Base-by-base conservation (phyloP, 139 green algal species). In the Deuterostichococcus epilithicus region DNA sequence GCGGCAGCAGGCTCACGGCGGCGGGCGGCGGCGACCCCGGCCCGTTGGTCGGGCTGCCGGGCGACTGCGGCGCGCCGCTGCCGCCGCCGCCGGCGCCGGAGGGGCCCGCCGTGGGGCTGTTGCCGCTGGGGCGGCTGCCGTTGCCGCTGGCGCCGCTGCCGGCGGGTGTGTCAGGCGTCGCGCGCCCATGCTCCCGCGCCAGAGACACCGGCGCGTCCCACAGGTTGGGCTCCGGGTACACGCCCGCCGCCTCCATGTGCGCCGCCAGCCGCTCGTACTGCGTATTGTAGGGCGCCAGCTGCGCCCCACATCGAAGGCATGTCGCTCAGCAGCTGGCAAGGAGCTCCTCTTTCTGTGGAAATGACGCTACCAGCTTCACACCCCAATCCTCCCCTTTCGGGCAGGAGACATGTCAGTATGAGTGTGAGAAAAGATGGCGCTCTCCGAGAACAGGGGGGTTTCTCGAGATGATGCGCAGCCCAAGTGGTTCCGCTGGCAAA, bases 211-310 rank as follows among this genome's bases (percentile, higher is more conserved):
- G 88, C 22, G 65, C 22, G 84, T 93, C 86, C 89, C 91, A 96
- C 18, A 78, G 70, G 80, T 92, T 94, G 66, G 80, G 83, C 15
- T 81, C 60, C 15, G 80, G 34, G n/a, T 71, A 65, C 67, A 97
- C 78, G n/a, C 91, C 87, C 30, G 85, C 90, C 28, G 80, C 66
- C 1, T 38, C 68, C 72, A 91, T 79, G 79, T 97, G 92, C 5
- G 65, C 84, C n/a, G 76, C 20, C 74, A 94, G 86, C 35, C 82
- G 79, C 74, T 91, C 86, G 72, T 94, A 97, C 35, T 87, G 80
- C 0, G 90, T 92, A 84, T 94, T 94, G 85, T 92, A 91, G 1
- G 93, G 93, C 13, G 90, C 93, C 68, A 97, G 81, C 77, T 91
- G 85, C 37, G 94, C 52, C 80, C 93, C 42, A 52, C 8, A 52